phyloP scores from a whole-genome alignment of 2,329 filamentous ascomycete species.

The Xylariales sp. region DNA sequence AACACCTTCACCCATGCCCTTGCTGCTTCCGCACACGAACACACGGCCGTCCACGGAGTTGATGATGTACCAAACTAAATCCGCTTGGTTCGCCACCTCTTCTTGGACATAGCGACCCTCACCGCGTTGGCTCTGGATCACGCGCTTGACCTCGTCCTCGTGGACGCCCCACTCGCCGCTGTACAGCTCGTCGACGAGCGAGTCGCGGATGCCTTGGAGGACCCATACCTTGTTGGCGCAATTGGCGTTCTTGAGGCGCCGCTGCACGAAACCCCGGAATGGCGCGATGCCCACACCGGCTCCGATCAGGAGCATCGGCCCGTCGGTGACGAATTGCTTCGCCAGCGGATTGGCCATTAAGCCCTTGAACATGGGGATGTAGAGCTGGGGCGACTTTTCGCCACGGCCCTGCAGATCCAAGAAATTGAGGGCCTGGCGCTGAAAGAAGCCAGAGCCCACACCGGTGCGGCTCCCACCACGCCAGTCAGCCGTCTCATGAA shows the following conservation, averaged over 20 bases:
- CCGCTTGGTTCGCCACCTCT: slow-evolving; percentile 88
- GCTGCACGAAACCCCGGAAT: slow-evolving; percentile 97
- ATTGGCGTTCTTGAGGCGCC: slow-evolving; percentile 58
- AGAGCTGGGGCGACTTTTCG: slow-evolving; percentile 68
- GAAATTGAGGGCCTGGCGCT: slow-evolving; percentile 81
- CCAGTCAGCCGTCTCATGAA: slow-evolving; percentile 90
- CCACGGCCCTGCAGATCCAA: slow-evolving; percentile 74
- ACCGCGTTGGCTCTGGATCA: slow-evolving; percentile 79
- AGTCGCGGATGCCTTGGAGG: slow-evolving; percentile 66
- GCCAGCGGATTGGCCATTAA: slow-evolving; percentile 97
- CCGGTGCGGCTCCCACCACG: slow-evolving; percentile 78
- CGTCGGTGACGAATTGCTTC: slow-evolving; percentile 89
- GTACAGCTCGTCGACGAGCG: slow-evolving; percentile 94
- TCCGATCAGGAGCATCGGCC: slow-evolving; percentile 96
- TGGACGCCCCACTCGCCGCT: slow-evolving; percentile 95
- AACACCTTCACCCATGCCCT: slow-evolving; percentile 98
- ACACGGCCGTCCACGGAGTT: slow-evolving; percentile 95
- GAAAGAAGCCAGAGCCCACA: slow-evolving; percentile 92
- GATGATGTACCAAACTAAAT: slow-evolving; percentile 98
- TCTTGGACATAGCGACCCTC: slow-evolving; percentile 96
- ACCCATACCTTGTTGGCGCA: slow-evolving; percentile 55
- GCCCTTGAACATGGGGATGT: slow-evolving; percentile 97
- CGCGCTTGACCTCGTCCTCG: slow-evolving; percentile 85
- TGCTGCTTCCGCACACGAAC: slow-evolving; percentile 94
- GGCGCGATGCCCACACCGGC: slow-evolving; percentile 97